These are phyloP conservation scores for Sorghum bicolor DNA, from an alignment of 176 grass and related monocot species.

Conservation along the genomic window Sorghum_bicolor_NCBIv3 NC_012871.2:74647001-74647500, in stretches of 20 bases:
- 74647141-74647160: neutral
- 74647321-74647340: neutral
- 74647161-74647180: neutral
- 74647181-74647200: neutral
- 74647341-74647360: constrained; percentile 1
- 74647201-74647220: neutral
- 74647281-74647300: neutral
- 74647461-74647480: neutral
- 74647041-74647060: neutral
- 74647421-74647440: neutral
- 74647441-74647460: neutral
- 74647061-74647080: neutral
- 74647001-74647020: neutral
- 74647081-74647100: neutral
- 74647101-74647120: neutral
- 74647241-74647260: constrained; percentile 12
- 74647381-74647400: neutral
- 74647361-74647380: constrained; percentile 11
- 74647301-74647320: constrained; percentile 13
- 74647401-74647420: neutral
- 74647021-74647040: neutral
- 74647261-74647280: neutral
- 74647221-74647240: neutral
- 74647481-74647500: neutral
- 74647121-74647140: neutral